Evolutionary conservation across 1,284 basidiomycete species (phyloP).

Genomic region (Puccinia coronata): DNA sequence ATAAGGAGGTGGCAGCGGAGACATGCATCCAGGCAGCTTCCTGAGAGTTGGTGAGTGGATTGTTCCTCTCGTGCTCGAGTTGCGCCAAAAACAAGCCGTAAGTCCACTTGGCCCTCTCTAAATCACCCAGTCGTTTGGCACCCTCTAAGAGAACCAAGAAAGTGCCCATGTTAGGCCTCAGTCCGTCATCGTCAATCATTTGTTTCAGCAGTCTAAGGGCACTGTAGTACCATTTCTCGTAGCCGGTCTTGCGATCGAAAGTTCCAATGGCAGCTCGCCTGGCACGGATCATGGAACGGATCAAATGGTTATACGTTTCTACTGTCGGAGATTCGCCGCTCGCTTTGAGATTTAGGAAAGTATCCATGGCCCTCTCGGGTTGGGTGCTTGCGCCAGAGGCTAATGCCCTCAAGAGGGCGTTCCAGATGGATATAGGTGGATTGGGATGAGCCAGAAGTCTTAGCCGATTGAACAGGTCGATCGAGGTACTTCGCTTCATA

Average conservation of each 20-base stretch:
- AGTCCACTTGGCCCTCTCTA: conserved; percentile 45
- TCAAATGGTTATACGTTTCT: conserved; percentile 48
- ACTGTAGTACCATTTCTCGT: conserved; percentile 49
- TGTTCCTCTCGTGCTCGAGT: conserved; percentile 10
- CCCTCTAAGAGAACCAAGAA: conserved; percentile 47
- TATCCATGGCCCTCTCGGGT: conserved; percentile 46
- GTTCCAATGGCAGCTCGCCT: conserved; percentile 42
- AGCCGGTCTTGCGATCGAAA: conserved; percentile 5
- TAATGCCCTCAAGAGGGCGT: conserved; percentile 43
- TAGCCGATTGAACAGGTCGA: conserved; percentile 46
- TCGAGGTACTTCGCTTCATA: conserved; percentile 29
- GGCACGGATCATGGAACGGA: conserved; percentile 47
- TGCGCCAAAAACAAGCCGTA: conserved; percentile 42
- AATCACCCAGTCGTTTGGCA: conserved; percentile 45
- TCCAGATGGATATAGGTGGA: conserved; percentile 49
- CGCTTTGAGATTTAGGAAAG: conserved; percentile 37
- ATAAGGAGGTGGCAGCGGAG: conserved; percentile 29
- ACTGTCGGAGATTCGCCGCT: conserved; percentile 28
- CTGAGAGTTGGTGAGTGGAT: neutral
- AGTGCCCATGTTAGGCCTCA: conserved; percentile 37
- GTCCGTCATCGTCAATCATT: conserved; percentile 48
- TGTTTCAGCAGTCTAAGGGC: conserved; percentile 40
- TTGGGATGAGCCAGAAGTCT: conserved; percentile 46
- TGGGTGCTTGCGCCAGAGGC: conserved; percentile 48
- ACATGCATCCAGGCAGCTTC: conserved; percentile 35